Conservation (phyloP, 176 grass and related monocot genomes). For the Hsuehochloa calcarea region DNA sequence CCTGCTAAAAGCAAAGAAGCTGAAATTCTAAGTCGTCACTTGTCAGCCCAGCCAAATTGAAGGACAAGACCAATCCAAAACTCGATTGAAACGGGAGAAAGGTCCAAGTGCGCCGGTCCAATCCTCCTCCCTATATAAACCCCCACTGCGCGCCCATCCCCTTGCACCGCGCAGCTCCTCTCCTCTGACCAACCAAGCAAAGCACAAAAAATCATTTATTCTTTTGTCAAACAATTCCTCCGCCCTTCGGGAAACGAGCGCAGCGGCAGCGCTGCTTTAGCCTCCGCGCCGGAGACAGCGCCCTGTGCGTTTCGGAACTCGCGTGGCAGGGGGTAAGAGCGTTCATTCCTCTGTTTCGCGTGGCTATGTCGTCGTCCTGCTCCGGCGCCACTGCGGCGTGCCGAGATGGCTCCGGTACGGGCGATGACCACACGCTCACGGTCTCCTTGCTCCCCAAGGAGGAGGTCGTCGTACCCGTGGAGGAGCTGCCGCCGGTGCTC, state of each 20-base stretch:
- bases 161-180: background rate
- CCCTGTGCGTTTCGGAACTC: background rate
- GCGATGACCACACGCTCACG: conserved; percentile 19
- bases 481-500: conserved; percentile 31
- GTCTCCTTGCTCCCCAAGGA: conserved; percentile 23
- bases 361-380: conserved; percentile 35
- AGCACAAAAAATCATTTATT: background rate
- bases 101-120: background rate
- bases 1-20: background rate
- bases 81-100: background rate
- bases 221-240: background rate
- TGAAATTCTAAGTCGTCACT: conserved; percentile 15
- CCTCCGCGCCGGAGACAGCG: conserved; percentile 47
- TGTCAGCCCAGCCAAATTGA: background rate
- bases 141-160: background rate
- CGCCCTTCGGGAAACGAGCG: background rate
- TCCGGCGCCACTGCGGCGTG: background rate
- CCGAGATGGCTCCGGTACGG: background rate
- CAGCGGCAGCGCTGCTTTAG: background rate
- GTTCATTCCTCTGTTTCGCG: conserved; percentile 23
- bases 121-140: conserved; percentile 13
- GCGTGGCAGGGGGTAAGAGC: background rate
- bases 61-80: background rate
- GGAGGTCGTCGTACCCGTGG: background rate
- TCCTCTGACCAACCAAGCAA: conserved; percentile 6